Evolutionary conservation across 306 rosid species (phyloP), one percentile per base, ranked within the genome.

Genomic region (Acacia crassicarpa): DNA sequence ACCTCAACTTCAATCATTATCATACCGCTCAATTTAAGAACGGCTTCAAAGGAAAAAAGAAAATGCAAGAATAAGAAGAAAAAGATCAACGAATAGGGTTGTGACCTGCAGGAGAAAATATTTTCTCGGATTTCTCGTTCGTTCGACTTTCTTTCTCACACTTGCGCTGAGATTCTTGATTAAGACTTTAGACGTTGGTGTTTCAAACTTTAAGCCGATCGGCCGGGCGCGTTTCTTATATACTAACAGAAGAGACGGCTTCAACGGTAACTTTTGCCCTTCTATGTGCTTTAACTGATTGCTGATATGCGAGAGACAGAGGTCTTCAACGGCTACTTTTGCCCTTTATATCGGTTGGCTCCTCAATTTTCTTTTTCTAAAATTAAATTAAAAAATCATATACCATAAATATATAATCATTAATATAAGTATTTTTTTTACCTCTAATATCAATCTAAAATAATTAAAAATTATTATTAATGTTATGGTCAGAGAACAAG

Each of bases 311-410:
- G 25, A 9, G n/a, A 23, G 75, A 1, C 74, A 43, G 74, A 32
- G 46, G 54, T 44, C 56, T 71, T 3, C 58, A 71, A 71, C 75
- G 75, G 75, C 49, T 44, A 71, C 75, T 43, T 70, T 69, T n/a
- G 19, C 20, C 45, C 43, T n/a, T 41, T n/a, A 69, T 41, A 17
- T 20, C 17, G 61, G 19, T 20, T 7, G 15, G 8, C 30, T 40
- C 40, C 74, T 41, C 74, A 68, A 27, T n/a, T 59, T 58, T 59
- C 16, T 4, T 48, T 48, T 48, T 38, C 41, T 6, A 38, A 38
- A 38, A 38, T 6, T 38, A 38, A 38, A 38, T 6, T 38, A 38
- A 6, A 38, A 38, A 38, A 38, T 38, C 1, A 6, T 38, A 38
- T 38, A 38, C 8, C 41, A 6, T 38, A 38, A 38, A 38, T 35